A percentile compares a stretch with the other conserved stretches of the same genome.
These are phyloP conservation scores for Umbellularia californica DNA, from an alignment of 164 flowering plant genomes.

Conservation along the genomic window DNA sequence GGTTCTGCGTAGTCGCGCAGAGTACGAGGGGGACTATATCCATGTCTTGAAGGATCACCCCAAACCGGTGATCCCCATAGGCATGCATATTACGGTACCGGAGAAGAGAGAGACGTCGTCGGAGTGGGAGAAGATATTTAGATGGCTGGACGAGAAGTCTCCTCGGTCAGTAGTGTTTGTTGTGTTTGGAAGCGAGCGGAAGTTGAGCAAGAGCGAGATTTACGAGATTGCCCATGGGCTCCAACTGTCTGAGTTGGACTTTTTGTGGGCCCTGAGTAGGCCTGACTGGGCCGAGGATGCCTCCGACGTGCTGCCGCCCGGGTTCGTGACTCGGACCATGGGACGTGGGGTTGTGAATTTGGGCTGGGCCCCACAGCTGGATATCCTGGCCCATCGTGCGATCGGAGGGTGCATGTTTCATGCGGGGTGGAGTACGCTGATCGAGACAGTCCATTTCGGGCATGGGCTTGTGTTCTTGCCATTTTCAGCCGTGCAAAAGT, in stretches of 20 bases:
- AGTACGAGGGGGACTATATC: constrained; percentile 56
- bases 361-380: constrained; percentile 59
- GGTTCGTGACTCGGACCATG: constrained; percentile 27
- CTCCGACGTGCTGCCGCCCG: constrained; percentile 24
- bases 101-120: constrained; percentile 46
- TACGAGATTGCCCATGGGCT: constrained; percentile 51
- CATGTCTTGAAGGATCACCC: constrained; percentile 31
- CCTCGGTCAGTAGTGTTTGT: constrained; percentile 41
- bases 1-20: constrained; percentile 36
- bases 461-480: too few relatives aligned
- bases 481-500: constrained; percentile 42
- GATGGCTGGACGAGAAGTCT: constrained; percentile 39
- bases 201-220: constrained; percentile 26
- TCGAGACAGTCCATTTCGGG: constrained; percentile 21
- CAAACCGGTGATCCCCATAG: constrained; percentile 10
- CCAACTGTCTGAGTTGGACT: constrained; percentile 46
- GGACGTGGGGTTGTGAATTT: constrained; percentile 32
- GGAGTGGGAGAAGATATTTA: constrained; percentile 26
- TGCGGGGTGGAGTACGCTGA: constrained; percentile 58
- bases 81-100: constrained; percentile 37
- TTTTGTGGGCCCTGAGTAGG: constrained; percentile 44
- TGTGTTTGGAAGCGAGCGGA: constrained; percentile 53
- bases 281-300: constrained; percentile 13
- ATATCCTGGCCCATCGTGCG: constrained; percentile 42
- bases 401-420: constrained; percentile 58